These are phyloP conservation scores for Talaromyces ruber DNA, from an alignment of 495 filamentous ascomycete genomes.

Conservation along the genomic window DNA sequence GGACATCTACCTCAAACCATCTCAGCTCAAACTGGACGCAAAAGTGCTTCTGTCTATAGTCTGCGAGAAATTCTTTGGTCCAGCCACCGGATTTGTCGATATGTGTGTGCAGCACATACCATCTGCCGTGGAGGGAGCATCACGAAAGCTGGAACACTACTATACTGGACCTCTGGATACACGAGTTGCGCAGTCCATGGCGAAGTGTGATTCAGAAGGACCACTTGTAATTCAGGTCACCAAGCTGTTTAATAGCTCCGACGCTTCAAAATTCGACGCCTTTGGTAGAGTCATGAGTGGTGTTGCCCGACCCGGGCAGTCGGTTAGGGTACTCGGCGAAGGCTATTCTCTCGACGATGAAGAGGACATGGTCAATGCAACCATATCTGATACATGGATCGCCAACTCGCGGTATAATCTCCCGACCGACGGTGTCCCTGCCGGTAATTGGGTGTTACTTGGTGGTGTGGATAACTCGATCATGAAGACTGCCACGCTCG, in stretches of 20 bases:
- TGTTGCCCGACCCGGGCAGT: slow-evolving; percentile 69
- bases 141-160: slow-evolving; percentile 67
- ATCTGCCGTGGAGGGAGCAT: slow-evolving; percentile 73
- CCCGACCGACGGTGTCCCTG: slow-evolving; percentile 81
- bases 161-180: slow-evolving; percentile 95
- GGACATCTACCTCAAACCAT: slow-evolving; percentile 80
- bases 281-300: slow-evolving; percentile 94
- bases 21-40: slow-evolving; percentile 81
- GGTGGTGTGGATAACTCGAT: slow-evolving; percentile 96
- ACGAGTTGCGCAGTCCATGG: slow-evolving; percentile 71
- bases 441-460: slow-evolving; percentile 89
- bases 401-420: slow-evolving; percentile 93
- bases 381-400: slow-evolving; percentile 82
- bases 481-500: slow-evolving; percentile 92
- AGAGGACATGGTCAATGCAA: slow-evolving; percentile 93
- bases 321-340: slow-evolving; percentile 89
- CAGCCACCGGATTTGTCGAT: slow-evolving; percentile 84
- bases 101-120: slow-evolving; percentile 90
- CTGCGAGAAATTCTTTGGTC: slow-evolving; percentile 92
- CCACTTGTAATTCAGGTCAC: slow-evolving; percentile 85
- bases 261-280: slow-evolving; percentile 80
- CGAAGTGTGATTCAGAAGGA: slow-evolving; percentile 77
- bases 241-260: slow-evolving; percentile 81
- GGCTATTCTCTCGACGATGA: slow-evolving; percentile 96
- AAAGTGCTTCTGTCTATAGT: slow-evolving; percentile 82